These are phyloP conservation scores for Gentiana macrophylla DNA, from an alignment of 257 asterid genomes.

Conservation along the genomic window DNA sequence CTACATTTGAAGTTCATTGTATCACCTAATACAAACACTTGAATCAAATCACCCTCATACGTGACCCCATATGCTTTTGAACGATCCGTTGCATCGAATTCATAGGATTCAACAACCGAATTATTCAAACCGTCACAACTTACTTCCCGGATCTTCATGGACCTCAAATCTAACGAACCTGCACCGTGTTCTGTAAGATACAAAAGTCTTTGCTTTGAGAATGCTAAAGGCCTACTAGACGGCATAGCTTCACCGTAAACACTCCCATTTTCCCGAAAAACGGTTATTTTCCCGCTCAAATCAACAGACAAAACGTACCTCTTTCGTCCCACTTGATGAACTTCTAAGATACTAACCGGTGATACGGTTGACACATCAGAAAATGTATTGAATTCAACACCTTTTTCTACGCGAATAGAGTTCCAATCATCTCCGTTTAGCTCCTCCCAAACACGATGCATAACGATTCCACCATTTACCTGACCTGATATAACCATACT, in stretches of 20 bases:
- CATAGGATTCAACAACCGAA: conserved; percentile 48
- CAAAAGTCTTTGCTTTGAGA: conserved; percentile 88
- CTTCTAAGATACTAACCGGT: conserved; percentile 41
- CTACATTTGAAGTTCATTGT: conserved; percentile 84
- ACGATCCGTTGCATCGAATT: conserved; percentile 71
- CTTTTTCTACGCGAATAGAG: conserved; percentile 38
- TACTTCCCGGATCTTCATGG: conserved; percentile 76
- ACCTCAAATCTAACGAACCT: conserved; percentile 87
- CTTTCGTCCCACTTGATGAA: conserved; percentile 81
- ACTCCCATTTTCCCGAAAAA: conserved; percentile 59
- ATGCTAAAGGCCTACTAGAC: conserved; percentile 50
- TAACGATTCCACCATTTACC: conserved; percentile 50
- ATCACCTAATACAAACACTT: conserved; percentile 71
- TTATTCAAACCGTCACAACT: conserved; percentile 81
- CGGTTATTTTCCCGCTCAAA: conserved; percentile 44
- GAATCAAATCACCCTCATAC: conserved; percentile 64
- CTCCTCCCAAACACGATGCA: conserved; percentile 78
- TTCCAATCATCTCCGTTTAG: conserved; percentile 51
- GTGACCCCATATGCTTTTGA: conserved; percentile 86
- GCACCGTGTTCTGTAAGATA: conserved; percentile 89
- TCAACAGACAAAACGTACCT: conserved; percentile 57
- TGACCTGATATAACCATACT: conserved; percentile 73
- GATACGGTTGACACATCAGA: conserved; percentile 22
- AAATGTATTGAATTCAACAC: conserved; percentile 37
- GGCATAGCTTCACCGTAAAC: conserved; percentile 53